Evolutionary conservation across 768 basidiomycete genomes (phyloP).

Genomic region (Russula foetens): DNA sequence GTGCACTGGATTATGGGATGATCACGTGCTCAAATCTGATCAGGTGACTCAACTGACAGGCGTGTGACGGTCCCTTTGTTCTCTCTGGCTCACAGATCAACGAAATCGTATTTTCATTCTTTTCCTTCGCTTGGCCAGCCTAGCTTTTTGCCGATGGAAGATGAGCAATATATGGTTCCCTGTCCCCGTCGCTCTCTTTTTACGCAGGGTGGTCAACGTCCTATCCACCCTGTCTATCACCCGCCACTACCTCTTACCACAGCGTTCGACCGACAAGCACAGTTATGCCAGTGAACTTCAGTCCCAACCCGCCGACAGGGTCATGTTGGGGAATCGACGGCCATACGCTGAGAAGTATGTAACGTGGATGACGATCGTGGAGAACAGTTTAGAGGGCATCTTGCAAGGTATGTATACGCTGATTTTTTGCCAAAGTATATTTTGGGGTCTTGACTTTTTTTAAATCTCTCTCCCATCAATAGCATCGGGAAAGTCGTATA

Average conservation of each 20-base stretch:
- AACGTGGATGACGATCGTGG: neutral
- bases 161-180: constrained; percentile 47
- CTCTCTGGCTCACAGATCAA: too few relatives aligned
- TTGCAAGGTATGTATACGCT: constrained; percentile 2
- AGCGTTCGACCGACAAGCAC: constrained; percentile 15
- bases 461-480: neutral
- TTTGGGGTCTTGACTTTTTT: neutral
- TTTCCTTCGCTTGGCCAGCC: neutral
- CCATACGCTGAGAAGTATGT: neutral
- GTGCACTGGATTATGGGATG: neutral
- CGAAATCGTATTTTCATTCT: neutral
- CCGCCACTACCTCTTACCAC: constrained; percentile 46
- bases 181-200: constrained; percentile 47
- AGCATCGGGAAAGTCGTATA: constrained; percentile 1
- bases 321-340: neutral
- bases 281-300: neutral
- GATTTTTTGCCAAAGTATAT: neutral
- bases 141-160: constrained; percentile 13
- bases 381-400: neutral
- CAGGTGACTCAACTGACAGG: neutral
- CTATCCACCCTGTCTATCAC: constrained; percentile 66
- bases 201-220: constrained; percentile 59
- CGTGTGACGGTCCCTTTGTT: too few relatives aligned
- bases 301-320: neutral
- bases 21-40: neutral